Evolutionary conservation across 345 rosid species (phyloP).

Genomic region (Populus alba): DNA sequence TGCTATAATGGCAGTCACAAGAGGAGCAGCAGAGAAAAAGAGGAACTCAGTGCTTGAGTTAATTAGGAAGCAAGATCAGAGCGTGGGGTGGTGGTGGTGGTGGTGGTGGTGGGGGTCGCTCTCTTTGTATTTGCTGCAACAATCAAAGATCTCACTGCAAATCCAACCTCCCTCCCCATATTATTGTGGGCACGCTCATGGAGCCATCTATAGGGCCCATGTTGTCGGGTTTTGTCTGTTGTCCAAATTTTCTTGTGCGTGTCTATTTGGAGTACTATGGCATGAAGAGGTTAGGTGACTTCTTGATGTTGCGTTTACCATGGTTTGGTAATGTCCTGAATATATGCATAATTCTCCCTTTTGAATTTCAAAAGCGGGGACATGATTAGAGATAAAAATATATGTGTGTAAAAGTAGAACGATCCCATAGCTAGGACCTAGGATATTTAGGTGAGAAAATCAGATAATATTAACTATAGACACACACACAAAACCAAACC

Average conservation of each 20-base stretch:
- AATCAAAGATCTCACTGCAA: conserved; percentile 32
- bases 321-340: neutral
- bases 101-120: conserved; percentile 2
- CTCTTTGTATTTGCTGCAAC: conserved; percentile 24
- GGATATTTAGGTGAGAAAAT: neutral
- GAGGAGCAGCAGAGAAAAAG: conserved; percentile 13
- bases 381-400: neutral
- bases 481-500: too few relatives aligned
- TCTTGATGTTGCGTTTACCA: neutral
- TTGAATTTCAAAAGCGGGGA: neutral
- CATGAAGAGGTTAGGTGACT: neutral
- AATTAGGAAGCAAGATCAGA: conserved; percentile 17
- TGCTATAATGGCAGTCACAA: conserved; percentile 35
- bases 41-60: neutral
- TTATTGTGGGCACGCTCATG: conserved; percentile 40
- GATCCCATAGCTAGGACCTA: neutral
- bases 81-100: conserved; percentile 4
- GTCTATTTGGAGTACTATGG: neutral
- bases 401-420: neutral
- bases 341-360: neutral
- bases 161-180: conserved; percentile 20
- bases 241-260: neutral
- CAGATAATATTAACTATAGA: neutral
- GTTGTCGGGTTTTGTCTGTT: conserved; percentile 4
- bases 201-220: conserved; percentile 24